Conservation (phyloP, 441 rosid genomes). For the Gossypium armourianum region DNA sequence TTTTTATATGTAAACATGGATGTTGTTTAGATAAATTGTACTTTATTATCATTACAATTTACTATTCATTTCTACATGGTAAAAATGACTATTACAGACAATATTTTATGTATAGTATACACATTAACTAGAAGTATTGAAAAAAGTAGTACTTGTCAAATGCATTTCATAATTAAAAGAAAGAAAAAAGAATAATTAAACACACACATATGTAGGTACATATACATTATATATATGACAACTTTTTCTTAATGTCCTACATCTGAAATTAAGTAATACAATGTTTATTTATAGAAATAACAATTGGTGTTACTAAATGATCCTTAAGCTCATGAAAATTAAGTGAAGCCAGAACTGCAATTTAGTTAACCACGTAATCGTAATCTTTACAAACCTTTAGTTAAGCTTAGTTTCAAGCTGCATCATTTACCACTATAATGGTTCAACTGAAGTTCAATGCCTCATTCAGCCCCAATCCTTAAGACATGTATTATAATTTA, state of each 20-base stretch:
- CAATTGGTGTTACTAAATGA: neutral
- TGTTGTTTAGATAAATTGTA: neutral
- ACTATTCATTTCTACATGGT: neutral
- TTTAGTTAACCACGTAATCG: neutral
- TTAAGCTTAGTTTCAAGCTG: neutral
- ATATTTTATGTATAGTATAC: neutral
- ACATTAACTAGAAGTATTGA: neutral
- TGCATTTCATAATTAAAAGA: neutral
- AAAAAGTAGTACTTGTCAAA: neutral
- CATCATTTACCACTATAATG: neutral
- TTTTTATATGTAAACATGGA: neutral
- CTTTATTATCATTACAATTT: neutral
- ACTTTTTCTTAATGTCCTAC: neutral
- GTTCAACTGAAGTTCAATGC: neutral
- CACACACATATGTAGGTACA: neutral
- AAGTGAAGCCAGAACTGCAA: neutral
- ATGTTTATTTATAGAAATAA: neutral
- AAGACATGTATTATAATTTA: neutral
- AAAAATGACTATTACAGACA: neutral
- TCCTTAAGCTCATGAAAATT: neutral
- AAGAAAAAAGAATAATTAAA: neutral
- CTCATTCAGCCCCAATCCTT: neutral
- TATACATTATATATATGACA: neutral
- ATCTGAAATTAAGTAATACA: neutral
- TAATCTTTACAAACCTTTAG: constrained; percentile 3